Percentiles rank a stretch among this genome's conserved stretches.
phyloP scores from a whole-genome alignment of 192 early-diverging fungal genomes.

The Backusella australiensis region DNA sequence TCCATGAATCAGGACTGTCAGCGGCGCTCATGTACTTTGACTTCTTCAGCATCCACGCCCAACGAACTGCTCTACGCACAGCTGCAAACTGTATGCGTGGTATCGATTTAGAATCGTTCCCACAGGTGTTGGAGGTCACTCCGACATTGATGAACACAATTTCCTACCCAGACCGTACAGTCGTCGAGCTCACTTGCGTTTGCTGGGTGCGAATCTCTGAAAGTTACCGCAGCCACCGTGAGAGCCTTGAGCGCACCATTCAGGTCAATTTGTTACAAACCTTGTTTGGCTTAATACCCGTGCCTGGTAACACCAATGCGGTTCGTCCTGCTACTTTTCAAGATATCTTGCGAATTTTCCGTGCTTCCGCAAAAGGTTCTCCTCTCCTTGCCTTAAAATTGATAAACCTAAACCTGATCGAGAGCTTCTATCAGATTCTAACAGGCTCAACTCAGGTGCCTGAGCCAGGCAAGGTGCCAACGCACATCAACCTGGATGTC shows the following conservation, averaged over 20 bases:
- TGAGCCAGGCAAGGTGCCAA: conserved; percentile 13
- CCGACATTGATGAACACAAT: conserved; percentile 72
- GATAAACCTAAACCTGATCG: conserved; percentile 42
- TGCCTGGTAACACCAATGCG: conserved; percentile 37
- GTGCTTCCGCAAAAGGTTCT: conserved; percentile 54
- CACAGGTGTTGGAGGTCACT: conserved; percentile 62
- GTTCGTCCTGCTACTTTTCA: conserved; percentile 48
- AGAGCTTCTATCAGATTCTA: conserved; percentile 43
- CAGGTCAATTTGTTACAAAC: conserved; percentile 53
- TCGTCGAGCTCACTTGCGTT: conserved; percentile 68
- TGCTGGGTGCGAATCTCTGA: conserved; percentile 63
- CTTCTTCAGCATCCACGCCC: conserved; percentile 85
- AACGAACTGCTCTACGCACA: conserved; percentile 76
- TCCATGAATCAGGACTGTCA: conserved; percentile 70
- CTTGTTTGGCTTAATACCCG: conserved; percentile 54
- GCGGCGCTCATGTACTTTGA: conserved; percentile 84
- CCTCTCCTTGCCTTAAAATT: conserved; percentile 42
- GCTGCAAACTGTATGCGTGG: conserved; percentile 65
- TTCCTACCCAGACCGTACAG: conserved; percentile 66
- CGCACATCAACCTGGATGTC: conserved; percentile 22
- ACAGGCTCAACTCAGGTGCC: conserved; percentile 34
- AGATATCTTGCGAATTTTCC: conserved; percentile 54
- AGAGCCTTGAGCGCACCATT: conserved; percentile 57
- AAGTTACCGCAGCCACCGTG: conserved; percentile 54
- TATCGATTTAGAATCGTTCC: conserved; percentile 52